Conservation (phyloP, 208 protist genomes). For the Crithidia brevicula region DNA sequence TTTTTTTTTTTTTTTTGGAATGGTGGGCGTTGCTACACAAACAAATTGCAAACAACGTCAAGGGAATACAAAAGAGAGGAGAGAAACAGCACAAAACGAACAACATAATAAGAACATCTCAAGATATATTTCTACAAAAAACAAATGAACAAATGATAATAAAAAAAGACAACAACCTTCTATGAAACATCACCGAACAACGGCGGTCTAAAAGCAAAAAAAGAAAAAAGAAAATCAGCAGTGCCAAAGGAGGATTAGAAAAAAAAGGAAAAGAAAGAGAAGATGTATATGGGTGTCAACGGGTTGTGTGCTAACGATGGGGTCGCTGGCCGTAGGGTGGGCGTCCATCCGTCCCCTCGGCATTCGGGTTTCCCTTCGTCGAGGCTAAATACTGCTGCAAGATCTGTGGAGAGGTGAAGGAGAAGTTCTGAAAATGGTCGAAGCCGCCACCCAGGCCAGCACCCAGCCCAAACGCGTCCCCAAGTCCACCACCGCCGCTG, state of each 20-base stretch:
- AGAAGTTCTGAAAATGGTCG: slow-evolving; percentile 58
- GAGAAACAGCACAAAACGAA: no score
- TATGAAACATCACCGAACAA: neutral
- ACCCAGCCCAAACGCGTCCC: neutral
- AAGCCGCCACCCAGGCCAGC: slow-evolving; percentile 13
- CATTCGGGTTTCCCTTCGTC: neutral
- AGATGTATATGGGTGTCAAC: no score
- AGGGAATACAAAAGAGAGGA: no score
- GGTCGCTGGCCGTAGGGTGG: slow-evolving; percentile 2
- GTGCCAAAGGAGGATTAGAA: neutral
- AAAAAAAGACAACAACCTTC: neutral
- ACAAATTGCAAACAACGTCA: no score
- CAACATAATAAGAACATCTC: no score
- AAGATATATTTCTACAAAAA: no score
- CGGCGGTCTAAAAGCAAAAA: slow-evolving; percentile 22
- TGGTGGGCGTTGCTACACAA: no score
- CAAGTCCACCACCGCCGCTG: slow-evolving; percentile 4
- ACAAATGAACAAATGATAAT: neutral
- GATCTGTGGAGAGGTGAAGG: slow-evolving; percentile 41
- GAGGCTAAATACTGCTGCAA: slow-evolving; percentile 33
- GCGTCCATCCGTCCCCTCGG: neutral
- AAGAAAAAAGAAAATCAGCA: slow-evolving; percentile 1
- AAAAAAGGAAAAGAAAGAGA: slow-evolving; percentile 1
- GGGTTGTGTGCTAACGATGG: neutral
- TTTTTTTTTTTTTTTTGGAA: no score